Evolutionary conservation across 1,284 basidiomycete genomes (phyloP).

Genomic region (Jaminaea rosea): DNA sequence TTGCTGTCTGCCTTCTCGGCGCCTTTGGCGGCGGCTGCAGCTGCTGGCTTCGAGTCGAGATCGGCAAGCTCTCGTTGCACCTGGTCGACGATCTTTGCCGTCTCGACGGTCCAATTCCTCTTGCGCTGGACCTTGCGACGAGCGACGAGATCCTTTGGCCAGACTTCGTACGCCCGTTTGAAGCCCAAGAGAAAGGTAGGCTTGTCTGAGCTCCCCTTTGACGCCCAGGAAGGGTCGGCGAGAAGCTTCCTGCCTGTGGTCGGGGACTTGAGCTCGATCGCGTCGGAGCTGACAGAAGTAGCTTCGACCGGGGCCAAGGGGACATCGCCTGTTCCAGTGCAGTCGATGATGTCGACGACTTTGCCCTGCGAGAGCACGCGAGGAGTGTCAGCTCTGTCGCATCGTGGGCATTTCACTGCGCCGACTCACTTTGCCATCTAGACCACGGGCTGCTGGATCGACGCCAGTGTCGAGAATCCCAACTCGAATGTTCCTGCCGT

Average conservation of each 20-base stretch:
- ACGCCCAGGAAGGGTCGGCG: constrained; percentile 2
- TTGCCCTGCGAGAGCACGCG: no score
- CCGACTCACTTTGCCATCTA: constrained; percentile 35
- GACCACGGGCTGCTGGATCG: constrained; percentile 46
- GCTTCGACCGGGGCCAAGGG: constrained; percentile 21
- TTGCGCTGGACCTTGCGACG: constrained; percentile 40
- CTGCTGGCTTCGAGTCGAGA: constrained; percentile 5
- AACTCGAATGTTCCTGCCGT: constrained; percentile 44
- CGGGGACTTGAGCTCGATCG: constrained; percentile 38
- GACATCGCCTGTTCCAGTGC: constrained; percentile 38
- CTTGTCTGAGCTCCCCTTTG: neutral
- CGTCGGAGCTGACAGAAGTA: constrained; percentile 10
- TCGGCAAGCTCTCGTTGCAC: constrained; percentile 28
- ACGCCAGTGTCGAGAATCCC: constrained; percentile 48
- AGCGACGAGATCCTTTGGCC: constrained; percentile 41
- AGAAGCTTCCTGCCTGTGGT: constrained; percentile 38
- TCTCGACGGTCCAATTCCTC: constrained; percentile 39
- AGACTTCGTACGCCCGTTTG: constrained; percentile 46
- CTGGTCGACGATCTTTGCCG: constrained; percentile 30
- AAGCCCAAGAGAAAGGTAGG: constrained; percentile 3
- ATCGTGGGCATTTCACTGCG: no score
- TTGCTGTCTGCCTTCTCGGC: no score
- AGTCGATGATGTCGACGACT: constrained; percentile 48
- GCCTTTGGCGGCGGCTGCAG: neutral
- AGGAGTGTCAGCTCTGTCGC: no score